Conservation (phyloP, 192 early-diverging fungal genomes). For the Backusella parvicylindrica region DNA sequence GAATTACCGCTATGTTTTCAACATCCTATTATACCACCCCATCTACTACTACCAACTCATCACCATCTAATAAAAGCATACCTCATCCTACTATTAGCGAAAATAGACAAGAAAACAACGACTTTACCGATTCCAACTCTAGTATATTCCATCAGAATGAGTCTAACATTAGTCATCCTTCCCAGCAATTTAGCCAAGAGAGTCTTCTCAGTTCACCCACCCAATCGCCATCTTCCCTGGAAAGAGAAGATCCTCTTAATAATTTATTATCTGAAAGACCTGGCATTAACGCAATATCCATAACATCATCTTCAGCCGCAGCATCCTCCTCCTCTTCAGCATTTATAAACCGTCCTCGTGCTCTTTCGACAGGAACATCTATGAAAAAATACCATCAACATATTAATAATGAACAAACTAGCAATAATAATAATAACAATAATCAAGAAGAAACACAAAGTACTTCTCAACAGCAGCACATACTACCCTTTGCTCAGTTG, state of each 20-base stretch:
- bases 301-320: neutral
- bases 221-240: neutral
- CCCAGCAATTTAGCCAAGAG: neutral
- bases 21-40: neutral
- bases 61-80: neutral
- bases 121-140: neutral
- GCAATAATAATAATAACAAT: neutral
- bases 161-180: neutral
- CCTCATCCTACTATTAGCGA: neutral
- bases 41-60: neutral
- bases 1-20: conserved; percentile 58
- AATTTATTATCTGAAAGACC: neutral
- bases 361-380: neutral
- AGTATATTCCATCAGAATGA: neutral
- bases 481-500: neutral
- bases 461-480: neutral
- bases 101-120: neutral
- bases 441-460: neutral
- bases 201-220: neutral
- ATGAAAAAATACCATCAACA: neutral
- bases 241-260: neutral
- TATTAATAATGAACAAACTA: neutral
- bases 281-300: neutral
- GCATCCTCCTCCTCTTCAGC: neutral
- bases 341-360: neutral